Base-by-base conservation (phyloP, 2,329 filamentous ascomycete genomes). In the Alternaria metachromatica region DNA sequence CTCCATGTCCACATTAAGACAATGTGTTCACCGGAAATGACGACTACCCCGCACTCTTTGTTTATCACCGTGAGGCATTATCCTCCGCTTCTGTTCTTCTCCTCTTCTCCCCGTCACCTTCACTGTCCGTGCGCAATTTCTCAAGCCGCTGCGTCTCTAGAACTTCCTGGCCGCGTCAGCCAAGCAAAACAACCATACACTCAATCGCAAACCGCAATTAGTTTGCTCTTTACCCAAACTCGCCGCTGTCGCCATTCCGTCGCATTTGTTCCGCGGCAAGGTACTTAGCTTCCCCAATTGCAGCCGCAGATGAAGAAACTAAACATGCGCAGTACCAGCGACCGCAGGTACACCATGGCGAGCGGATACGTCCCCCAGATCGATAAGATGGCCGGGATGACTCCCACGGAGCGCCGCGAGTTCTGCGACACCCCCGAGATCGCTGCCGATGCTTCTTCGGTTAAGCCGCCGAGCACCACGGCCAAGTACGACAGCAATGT, bases 371-470 rank as follows among this genome's bases (percentile, higher is more conserved):
- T 26, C 2, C 61, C 61, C 2, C 61, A 64, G 25, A 50, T 62
- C 12, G 58, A 64, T 20, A 63, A 60, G 45, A 49, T 63, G 9
- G 54, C 53, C 12, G 58, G 58, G 6, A 62, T 62, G 53, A n/a
- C 30, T 26, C 43, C 37, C 8, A 46, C 33, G 7, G 58, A 51
- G 26, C 58, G 61, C 43, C 53, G 41, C 48, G 62, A 60, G 26
- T 55, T 60, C 25, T 21, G n/a, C 28, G 50, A 45, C 13, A 45
- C 15, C 23, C 48, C 26, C 15, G 26, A 54, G 6, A n/a, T 43
- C 15, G 30, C 18, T 10, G 23, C 37, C 50, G 46, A 62, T 49
- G 20, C 50, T 21, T 37, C 30, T 30, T 53, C 49, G 4, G 30
- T 53, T 6, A 28, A 59, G 44, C 23, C 28, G 9, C 33, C 53